A percentile compares a stretch with the other conserved stretches of the same genome.
These are phyloP conservation scores for Irpex sp. DNA, from an alignment of 1,284 basidiomycete species.

Conservation along the genomic window DNA sequence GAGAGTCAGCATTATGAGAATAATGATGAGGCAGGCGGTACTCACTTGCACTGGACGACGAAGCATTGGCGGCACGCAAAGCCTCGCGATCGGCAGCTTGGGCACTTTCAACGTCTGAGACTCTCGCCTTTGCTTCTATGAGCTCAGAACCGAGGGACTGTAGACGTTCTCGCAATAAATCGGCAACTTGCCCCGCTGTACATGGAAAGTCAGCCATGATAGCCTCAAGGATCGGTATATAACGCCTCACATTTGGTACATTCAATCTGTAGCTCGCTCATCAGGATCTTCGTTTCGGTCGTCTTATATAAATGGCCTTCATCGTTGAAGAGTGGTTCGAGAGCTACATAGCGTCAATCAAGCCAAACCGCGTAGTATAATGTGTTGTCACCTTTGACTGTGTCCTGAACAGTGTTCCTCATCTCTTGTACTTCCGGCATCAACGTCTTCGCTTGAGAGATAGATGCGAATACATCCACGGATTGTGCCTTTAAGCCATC, in stretches of 20 bases:
- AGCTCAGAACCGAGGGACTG: constrained; percentile 40
- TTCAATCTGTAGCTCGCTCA: constrained; percentile 35
- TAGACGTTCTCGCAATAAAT: constrained; percentile 43
- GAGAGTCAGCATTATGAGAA: constrained; percentile 4
- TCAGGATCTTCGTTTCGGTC: constrained; percentile 27
- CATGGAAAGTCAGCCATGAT: background rate
- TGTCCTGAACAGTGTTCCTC: constrained; percentile 27
- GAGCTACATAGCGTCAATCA: constrained; percentile 21
- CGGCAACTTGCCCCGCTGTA: constrained; percentile 42
- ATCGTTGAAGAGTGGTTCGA: constrained; percentile 35
- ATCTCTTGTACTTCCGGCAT: constrained; percentile 36
- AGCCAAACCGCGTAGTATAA: background rate
- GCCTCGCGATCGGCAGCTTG: constrained; percentile 33
- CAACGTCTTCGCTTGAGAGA: constrained; percentile 30
- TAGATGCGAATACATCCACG: constrained; percentile 31
- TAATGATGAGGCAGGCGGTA: background rate
- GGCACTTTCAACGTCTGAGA: constrained; percentile 33
- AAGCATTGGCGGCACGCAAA: constrained; percentile 26
- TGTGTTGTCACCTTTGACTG: constrained; percentile 28
- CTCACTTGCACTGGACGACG: constrained; percentile 31
- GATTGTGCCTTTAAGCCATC: constrained; percentile 38
- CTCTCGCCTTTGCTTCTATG: constrained; percentile 37
- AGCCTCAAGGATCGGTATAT: background rate
- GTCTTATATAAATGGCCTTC: constrained; percentile 29
- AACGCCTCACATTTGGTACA: constrained; percentile 34